phyloP scores from a whole-genome alignment of 2,329 filamentous ascomycete genomes.

The Cladosporium sp. region DNA sequence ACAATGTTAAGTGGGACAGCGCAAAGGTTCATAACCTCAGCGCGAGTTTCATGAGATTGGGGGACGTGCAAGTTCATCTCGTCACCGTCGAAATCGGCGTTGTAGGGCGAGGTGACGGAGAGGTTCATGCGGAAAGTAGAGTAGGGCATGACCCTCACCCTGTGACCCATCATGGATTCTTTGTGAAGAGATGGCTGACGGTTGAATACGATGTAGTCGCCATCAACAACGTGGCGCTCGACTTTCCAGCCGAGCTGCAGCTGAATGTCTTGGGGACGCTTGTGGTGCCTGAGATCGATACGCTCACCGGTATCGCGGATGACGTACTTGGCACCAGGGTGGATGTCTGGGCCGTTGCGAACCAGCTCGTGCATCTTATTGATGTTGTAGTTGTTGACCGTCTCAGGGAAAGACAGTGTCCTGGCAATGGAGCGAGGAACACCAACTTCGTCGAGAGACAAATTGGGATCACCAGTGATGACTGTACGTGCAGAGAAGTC shows the following conservation, averaged over 20 bases:
- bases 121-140: slow-evolving; percentile 97
- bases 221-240: slow-evolving; percentile 91
- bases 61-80: slow-evolving; percentile 99
- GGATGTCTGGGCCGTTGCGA: slow-evolving; percentile 87
- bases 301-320: slow-evolving; percentile 89
- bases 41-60: slow-evolving; percentile 92
- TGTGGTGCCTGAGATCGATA: slow-evolving; percentile 91
- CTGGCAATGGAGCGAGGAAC: slow-evolving; percentile 90
- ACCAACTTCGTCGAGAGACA: slow-evolving; percentile 95
- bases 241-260: slow-evolving; percentile 98
- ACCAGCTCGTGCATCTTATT: slow-evolving; percentile 84
- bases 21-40: slow-evolving; percentile 89
- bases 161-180: slow-evolving; percentile 99
- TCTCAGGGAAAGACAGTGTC: slow-evolving; percentile 93
- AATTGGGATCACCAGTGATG: slow-evolving; percentile 96
- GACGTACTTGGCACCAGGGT: slow-evolving; percentile 94
- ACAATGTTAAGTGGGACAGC: slow-evolving; percentile 99
- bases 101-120: slow-evolving; percentile 97
- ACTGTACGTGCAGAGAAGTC: slow-evolving; percentile 99
- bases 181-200: slow-evolving; percentile 99
- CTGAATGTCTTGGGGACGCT: slow-evolving; percentile 77
- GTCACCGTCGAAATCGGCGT: slow-evolving; percentile 99
- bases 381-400: slow-evolving; percentile 97
- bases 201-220: slow-evolving; percentile 99
- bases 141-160: slow-evolving; percentile 96